Evolutionary conservation across 2,329 filamentous ascomycete species (phyloP), one percentile per base, ranked within the genome.

Genomic region (Aspergillus vadensis): DNA sequence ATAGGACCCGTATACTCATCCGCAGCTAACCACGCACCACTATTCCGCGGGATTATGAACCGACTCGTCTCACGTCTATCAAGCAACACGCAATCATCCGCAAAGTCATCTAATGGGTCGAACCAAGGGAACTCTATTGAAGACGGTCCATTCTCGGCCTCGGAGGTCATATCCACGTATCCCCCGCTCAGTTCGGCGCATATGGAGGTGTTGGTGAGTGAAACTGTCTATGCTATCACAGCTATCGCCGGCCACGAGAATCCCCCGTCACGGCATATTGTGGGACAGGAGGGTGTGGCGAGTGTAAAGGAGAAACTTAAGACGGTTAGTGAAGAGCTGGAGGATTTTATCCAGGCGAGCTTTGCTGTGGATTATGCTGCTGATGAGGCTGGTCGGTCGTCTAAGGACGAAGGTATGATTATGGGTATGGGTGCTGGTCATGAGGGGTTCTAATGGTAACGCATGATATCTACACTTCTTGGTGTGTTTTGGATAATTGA

Each of bases 191-290:
- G 88, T 5, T 79, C 83, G 1, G 81, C 84, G 5, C 84, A 92
- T 43, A 86, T 90, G 62, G 88, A 93, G 67, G 84, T 85, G 23
- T 80, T 98, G 17, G 90, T 96, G 4, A 85, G 88, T 61, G 95
- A 98, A 77, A 97, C 95, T 0, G 91, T 98, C 0, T 90, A 96
- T 74, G 93, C 94, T 1, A 82, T 99, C 49, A 91, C 90, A 14
- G 92, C 93, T 0, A 97, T 98, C 68, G 95, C 92, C 0, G 95
- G 94, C 0, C 93, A 97, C 74, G 93, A 97, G 73, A 98, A 98
- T 74, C 95, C 95, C 1, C 95, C 95, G 0, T 91, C 92, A 1
- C 83, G 95, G 32, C 94, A 98, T 74, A 97, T 98, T 69, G 93
- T 98, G 2, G 94, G 95, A 0, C 87, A 90, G 57, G 95, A 98